Base-by-base conservation (phyloP, 2,329 filamentous ascomycete genomes). In the Arthrocladium fulminans region DNA sequence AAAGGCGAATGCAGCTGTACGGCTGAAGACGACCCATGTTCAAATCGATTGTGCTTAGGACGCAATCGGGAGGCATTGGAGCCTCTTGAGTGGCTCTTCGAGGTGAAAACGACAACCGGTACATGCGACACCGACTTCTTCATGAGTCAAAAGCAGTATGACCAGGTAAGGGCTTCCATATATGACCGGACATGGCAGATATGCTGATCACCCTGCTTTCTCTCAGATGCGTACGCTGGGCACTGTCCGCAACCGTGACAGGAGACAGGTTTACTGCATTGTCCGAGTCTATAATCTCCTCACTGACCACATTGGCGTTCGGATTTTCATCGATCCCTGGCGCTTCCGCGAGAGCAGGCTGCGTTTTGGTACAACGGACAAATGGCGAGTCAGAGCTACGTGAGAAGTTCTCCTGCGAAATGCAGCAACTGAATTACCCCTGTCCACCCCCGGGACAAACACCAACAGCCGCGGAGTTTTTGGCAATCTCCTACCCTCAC, bases 61-160 rank as follows among this genome's bases (percentile, higher is more conserved):
- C n/a, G n/a, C n/a, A n/a, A n/a, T n/a, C n/a, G n/a, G n/a, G n/a
- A n/a, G n/a, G 4, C n/a, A n/a, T n/a, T 7, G 41, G 15, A n/a
- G 27, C 37, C 45, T 2, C 24, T 50, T 13, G 50, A 54, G 42
- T 54, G 47, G 42, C 52, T 54, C 23, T 47, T 54, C 22, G 50
- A 54, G 34, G 49, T 54, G 49, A 54, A 54, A 25, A 48, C 52
- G 2, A 49, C 52, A 13, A 42, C 46, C 27, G 52, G 52, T 37
- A 46, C 52, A 32, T 54, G 52, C 25, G 47, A 50, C 29, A 50
- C 35, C 8, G 38, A 47, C 1, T 54, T 54, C 25, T 54, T 47
- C 30, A 54, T 54, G 52, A 52, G 50, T 19, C 43, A 25, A 25
- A 45, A 43, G 34, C 52, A 54, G 50, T 50, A 54, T 32, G 22